These are phyloP conservation scores for Grosmannia penicillata DNA, from an alignment of 2,329 filamentous ascomycete species.

Conservation along the genomic window DNA sequence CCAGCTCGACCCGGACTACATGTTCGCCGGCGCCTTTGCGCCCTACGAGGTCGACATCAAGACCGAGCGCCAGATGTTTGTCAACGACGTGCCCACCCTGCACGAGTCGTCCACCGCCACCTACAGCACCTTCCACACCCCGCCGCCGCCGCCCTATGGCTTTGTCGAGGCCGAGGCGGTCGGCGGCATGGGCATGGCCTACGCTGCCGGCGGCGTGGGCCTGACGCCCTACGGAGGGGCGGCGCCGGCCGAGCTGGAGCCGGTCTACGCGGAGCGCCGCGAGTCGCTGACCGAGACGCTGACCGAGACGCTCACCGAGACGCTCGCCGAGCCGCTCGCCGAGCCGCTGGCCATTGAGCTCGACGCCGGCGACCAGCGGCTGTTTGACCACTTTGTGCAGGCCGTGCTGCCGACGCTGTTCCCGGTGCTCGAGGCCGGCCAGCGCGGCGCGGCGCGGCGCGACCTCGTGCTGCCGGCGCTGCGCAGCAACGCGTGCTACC, in stretches of 20 bases:
- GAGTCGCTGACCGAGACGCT: conserved; percentile 54
- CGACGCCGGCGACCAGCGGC: conserved; percentile 71
- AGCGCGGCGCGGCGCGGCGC: conserved; percentile 65
- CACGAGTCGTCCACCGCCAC: conserved; percentile 81
- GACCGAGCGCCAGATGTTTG: conserved; percentile 85
- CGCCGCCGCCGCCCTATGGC: conserved; percentile 53
- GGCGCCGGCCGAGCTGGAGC: conserved; percentile 44
- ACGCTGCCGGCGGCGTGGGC: not conserved
- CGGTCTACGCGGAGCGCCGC: conserved; percentile 50
- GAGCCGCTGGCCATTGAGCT: conserved; percentile 63
- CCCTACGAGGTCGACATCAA: conserved; percentile 94
- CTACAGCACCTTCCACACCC: conserved; percentile 79
- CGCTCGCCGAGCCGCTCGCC: conserved; percentile 47
- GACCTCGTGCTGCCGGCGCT: conserved; percentile 78
- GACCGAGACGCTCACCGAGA: conserved; percentile 54
- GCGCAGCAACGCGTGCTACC: conserved; percentile 81
- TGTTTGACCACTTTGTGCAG: conserved; percentile 83
- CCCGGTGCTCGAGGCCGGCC: conserved; percentile 80
- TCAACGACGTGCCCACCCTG: conserved; percentile 77
- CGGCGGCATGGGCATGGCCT: not conserved
- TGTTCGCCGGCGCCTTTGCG: conserved; percentile 40
- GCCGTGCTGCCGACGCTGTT: conserved; percentile 81
- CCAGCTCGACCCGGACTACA: conserved; percentile 47
- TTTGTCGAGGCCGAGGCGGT: not conserved
- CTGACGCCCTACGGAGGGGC: too few relatives aligned